These are phyloP conservation scores for Meyerozyma athensensis DNA, from an alignment of 1,139 yeast species.

Conservation along the genomic window DNA sequence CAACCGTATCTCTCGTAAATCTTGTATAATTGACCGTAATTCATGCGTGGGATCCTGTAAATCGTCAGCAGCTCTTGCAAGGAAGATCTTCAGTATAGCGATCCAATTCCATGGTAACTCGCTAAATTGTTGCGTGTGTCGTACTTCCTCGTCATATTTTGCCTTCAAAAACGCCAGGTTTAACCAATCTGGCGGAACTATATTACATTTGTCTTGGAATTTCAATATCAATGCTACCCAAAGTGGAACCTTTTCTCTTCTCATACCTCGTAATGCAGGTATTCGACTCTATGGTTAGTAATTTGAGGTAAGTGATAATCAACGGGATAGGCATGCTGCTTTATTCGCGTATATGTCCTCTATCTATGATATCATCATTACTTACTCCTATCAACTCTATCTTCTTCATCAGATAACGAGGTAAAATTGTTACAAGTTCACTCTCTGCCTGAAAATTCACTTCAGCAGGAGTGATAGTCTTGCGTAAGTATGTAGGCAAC, in stretches of 20 bases:
- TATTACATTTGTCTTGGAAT: constrained; percentile 79
- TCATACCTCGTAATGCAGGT: constrained; percentile 62
- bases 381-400: constrained; percentile 60
- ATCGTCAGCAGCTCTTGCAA: constrained; percentile 72
- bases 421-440: constrained; percentile 65
- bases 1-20: constrained; percentile 75
- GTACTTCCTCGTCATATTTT: constrained; percentile 65
- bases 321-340: no score
- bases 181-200: constrained; percentile 90
- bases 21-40: constrained; percentile 69
- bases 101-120: constrained; percentile 85
- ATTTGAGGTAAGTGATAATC: no score
- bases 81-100: constrained; percentile 65
- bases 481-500: constrained; percentile 51
- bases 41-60: constrained; percentile 60
- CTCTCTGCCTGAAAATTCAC: constrained; percentile 83
- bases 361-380: constrained; percentile 9
- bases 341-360: no score
- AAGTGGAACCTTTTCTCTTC: constrained; percentile 67
- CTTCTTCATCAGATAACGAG: constrained; percentile 65
- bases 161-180: constrained; percentile 49
- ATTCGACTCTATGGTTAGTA: constrained; percentile 27
- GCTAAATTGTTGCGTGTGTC: constrained; percentile 56
- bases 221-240: constrained; percentile 87
- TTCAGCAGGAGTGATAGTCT: constrained; percentile 70